Percentiles rank a stretch among this genome's conserved stretches.
phyloP scores from a whole-genome alignment of 2,329 filamentous ascomycete genomes.

The Tolypocladium tundrense region DNA sequence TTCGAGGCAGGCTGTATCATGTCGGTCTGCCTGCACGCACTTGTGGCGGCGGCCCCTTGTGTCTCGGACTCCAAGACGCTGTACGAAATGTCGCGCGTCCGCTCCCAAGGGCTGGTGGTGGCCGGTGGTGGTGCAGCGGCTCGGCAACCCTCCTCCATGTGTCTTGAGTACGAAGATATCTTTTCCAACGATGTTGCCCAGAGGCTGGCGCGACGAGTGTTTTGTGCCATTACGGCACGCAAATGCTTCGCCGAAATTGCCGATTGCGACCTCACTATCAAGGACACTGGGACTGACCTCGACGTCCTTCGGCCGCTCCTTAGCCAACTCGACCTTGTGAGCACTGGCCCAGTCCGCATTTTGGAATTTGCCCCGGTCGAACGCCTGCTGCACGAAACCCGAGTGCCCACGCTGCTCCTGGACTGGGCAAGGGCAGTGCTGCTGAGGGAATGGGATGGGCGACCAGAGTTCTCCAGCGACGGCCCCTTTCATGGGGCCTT shows the following conservation, averaged over 20 bases:
- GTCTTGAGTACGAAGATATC: conserved; percentile 51
- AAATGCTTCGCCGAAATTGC: conserved; percentile 38
- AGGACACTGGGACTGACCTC: conserved; percentile 18
- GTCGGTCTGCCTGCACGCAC: conserved; percentile 52
- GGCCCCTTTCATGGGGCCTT: conserved; percentile 69
- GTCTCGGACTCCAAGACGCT: conserved; percentile 36
- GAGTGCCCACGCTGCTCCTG: conserved; percentile 46
- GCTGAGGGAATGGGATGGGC: conserved; percentile 71
- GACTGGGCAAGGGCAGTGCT: conserved; percentile 70
- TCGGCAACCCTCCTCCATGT: conserved; percentile 37
- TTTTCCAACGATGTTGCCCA: conserved; percentile 52
- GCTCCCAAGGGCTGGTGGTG: conserved; percentile 42
- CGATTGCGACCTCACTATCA: conserved; percentile 22
- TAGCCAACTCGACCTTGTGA: conserved; percentile 42
- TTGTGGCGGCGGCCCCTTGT: conserved; percentile 47
- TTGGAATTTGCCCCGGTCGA: conserved; percentile 41
- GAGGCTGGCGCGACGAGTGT: conserved; percentile 46
- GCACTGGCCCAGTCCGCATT: conserved; percentile 30
- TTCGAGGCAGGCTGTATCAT: conserved; percentile 41
- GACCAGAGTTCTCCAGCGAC: conserved; percentile 57
- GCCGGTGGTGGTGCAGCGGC: conserved; percentile 34
- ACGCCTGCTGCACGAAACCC: conserved; percentile 44
- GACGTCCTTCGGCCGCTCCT: conserved; percentile 40
- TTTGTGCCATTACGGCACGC: conserved; percentile 44
- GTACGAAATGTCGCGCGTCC: conserved; percentile 50